Evolutionary conservation across 768 basidiomycete species (phyloP).

Genomic region (Lactarius indigo): DNA sequence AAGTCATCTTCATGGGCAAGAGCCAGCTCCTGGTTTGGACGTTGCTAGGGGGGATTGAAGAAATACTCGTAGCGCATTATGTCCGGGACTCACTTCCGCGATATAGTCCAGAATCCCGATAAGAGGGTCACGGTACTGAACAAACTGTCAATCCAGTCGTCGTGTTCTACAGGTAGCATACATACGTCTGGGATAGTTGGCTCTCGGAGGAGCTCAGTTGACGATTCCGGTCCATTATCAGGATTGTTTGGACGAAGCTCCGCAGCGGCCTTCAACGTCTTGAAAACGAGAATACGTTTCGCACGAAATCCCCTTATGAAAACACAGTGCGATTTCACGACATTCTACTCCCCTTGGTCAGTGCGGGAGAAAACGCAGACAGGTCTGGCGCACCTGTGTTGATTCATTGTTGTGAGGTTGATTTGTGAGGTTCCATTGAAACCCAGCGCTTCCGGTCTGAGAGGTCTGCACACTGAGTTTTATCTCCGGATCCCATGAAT

Average conservation of each 20-base stretch:
- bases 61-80: background rate
- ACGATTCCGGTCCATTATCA: conserved; percentile 13
- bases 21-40: conserved; percentile 18
- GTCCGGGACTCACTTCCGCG: conserved; percentile 8
- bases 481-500: conserved; percentile 12
- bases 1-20: conserved; percentile 24
- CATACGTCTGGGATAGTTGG: conserved; percentile 14
- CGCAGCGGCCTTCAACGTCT: conserved; percentile 11
- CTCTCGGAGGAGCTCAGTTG: conserved; percentile 15
- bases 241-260: conserved; percentile 9
- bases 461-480: background rate
- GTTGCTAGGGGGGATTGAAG: background rate
- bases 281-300: conserved; percentile 16
- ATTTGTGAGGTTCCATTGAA: conserved; percentile 7
- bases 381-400: background rate
- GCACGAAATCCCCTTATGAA: conserved; percentile 24
- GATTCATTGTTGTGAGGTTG: conserved; percentile 13
- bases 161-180: background rate
- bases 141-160: background rate
- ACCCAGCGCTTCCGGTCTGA: background rate
- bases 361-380: background rate
- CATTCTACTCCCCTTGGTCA: conserved; percentile 1
- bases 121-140: conserved; percentile 20
- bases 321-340: conserved; percentile 5
- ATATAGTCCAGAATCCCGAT: conserved; percentile 18